phyloP scores from a whole-genome alignment of 2,329 filamentous ascomycete species.

The Fusarium newnesense region DNA sequence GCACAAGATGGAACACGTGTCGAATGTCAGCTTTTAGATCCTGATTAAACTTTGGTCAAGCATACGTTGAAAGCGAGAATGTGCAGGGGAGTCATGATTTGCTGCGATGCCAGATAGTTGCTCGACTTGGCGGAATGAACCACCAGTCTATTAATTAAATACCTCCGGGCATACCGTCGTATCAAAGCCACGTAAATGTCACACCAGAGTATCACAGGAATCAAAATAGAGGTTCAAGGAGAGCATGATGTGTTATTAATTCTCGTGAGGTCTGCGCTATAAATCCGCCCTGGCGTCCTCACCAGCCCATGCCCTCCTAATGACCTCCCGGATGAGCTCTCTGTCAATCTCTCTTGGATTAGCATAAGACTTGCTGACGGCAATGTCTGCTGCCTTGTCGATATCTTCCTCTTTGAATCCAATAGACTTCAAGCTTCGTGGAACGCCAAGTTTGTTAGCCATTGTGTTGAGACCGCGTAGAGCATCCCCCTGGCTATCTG shows the following conservation, averaged over 20 bases:
- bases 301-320: background rate
- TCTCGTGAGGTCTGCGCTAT: background rate
- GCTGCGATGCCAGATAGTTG: background rate
- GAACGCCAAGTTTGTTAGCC: background rate
- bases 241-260: fast-evolving
- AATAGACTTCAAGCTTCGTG: background rate
- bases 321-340: background rate
- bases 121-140: background rate
- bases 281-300: background rate
- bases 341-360: background rate
- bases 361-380: background rate
- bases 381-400: background rate
- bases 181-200: background rate
- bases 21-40: background rate
- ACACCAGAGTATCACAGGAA: background rate
- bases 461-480: background rate
- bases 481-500: background rate
- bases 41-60: background rate
- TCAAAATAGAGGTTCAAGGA: background rate
- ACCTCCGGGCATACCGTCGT: fast-evolving
- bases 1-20: background rate
- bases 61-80: background rate
- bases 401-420: background rate
- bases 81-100: background rate
- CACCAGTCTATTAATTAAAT: background rate